Evolutionary conservation across 129 eudicot species (phyloP).

Genomic region (Centaurea solstitialis): DNA sequence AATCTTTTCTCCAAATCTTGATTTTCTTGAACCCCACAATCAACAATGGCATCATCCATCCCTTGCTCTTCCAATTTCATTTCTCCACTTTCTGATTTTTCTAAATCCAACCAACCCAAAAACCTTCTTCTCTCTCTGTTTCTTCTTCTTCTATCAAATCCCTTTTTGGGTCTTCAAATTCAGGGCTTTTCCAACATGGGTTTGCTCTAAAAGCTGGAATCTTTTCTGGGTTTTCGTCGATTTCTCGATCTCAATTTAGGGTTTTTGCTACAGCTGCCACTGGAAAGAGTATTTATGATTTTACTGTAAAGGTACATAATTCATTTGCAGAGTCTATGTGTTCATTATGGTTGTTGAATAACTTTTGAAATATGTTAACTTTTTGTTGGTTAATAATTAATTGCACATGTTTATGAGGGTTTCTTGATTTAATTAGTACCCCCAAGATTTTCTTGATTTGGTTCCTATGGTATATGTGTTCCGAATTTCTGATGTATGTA

Average conservation of each 20-base stretch:
- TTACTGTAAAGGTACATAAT: conserved; percentile 65
- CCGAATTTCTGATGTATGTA: background rate
- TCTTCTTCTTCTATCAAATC: conserved; percentile 16
- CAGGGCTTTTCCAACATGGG: conserved; percentile 53
- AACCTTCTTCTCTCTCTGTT: conserved; percentile 24
- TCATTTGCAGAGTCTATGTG: background rate
- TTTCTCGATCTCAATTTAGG: conserved; percentile 35
- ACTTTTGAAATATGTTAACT: background rate
- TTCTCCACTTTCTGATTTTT: conserved; percentile 7
- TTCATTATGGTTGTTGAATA: background rate
- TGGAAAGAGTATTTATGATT: conserved; percentile 75
- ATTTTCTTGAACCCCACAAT: background rate
- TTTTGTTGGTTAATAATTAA: background rate
- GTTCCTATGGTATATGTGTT: background rate
- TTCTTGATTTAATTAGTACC: background rate
- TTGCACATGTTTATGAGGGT: background rate
- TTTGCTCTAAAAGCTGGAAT: conserved; percentile 44
- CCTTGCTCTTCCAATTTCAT: conserved; percentile 28
- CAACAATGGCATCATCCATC: conserved; percentile 37
- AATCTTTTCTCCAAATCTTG: background rate
- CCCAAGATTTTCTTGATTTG: background rate
- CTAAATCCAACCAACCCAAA: conserved; percentile 27
- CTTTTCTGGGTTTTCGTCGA: conserved; percentile 33
- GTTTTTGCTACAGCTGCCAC: conserved; percentile 71
- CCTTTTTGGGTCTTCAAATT: conserved; percentile 49